These are phyloP conservation scores for Fonsecaea erecta DNA, from an alignment of 2,329 filamentous ascomycete species.

Conservation along the genomic window DNA sequence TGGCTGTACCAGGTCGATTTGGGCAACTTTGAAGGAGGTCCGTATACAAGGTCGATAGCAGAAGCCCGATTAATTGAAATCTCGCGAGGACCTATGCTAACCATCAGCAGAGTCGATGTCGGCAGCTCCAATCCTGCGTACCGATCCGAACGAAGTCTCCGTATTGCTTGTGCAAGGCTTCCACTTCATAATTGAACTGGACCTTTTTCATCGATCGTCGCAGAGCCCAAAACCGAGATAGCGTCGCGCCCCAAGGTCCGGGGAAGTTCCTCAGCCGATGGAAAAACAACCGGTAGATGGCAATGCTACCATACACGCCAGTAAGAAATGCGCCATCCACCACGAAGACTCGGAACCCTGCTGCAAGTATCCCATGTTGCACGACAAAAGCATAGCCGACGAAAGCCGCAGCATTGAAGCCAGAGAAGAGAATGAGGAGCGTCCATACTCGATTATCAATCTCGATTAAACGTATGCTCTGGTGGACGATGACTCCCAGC, in stretches of 20 bases:
- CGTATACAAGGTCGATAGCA: background rate
- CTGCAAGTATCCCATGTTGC: background rate
- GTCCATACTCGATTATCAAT: slow-evolving; percentile 1
- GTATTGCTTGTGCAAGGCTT: background rate
- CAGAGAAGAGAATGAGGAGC: background rate
- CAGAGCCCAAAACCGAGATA: slow-evolving; percentile 1
- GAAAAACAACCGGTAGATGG: background rate
- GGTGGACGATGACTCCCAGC: background rate
- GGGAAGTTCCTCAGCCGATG: background rate
- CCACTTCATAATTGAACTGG: slow-evolving; percentile 1
- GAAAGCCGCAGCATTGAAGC: background rate
- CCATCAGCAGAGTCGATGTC: background rate
- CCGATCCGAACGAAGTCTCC: slow-evolving; percentile 1
- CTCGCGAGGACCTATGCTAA: background rate
- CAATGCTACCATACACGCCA: background rate
- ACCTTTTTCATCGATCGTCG: background rate
- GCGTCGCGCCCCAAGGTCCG: background rate
- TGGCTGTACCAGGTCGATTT: background rate
- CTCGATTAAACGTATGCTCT: background rate
- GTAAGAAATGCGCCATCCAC: background rate
- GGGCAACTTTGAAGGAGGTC: background rate
- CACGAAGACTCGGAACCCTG: background rate
- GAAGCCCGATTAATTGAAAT: background rate
- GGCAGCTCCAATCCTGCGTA: background rate
- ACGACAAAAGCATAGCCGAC: background rate